A percentile compares a stretch with the other conserved stretches of the same genome.
phyloP scores from a whole-genome alignment of 129 eudicot genomes.

The Calendula officinalis region DNA sequence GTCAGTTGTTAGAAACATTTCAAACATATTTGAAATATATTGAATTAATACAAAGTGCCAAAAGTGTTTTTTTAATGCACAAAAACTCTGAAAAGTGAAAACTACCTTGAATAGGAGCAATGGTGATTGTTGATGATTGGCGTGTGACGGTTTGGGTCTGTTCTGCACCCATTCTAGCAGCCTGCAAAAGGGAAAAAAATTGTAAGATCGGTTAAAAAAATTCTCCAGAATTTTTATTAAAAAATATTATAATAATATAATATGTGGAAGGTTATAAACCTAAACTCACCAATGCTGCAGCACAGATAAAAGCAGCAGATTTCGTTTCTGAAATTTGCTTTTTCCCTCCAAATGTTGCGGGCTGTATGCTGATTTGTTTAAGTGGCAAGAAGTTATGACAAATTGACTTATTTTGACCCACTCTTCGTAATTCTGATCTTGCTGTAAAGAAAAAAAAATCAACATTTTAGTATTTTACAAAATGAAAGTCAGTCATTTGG shows the following conservation, averaged over 20 bases:
- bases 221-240: not conserved
- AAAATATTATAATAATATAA: constrained; percentile 3
- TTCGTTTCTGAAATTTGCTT: constrained; percentile 22
- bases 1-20: constrained; percentile 7
- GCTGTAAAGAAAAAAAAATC: constrained; percentile 28
- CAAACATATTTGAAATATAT: constrained; percentile 6
- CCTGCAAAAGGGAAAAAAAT: constrained; percentile 35
- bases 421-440: constrained; percentile 37
- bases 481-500: constrained; percentile 1
- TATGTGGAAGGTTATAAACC: constrained; percentile 3
- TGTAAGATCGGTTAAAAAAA: not conserved
- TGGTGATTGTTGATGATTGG: constrained; percentile 72
- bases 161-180: constrained; percentile 71
- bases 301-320: constrained; percentile 53
- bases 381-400: constrained; percentile 21
- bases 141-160: constrained; percentile 88
- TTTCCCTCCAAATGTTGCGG: constrained; percentile 22
- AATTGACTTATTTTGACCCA: constrained; percentile 31
- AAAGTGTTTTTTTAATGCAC: not conserved
- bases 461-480: constrained; percentile 22
- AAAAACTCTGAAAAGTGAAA: constrained; percentile 6
- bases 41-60: not conserved
- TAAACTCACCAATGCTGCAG: constrained; percentile 65
- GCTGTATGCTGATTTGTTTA: constrained; percentile 33
- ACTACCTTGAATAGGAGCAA: constrained; percentile 79